Evolutionary conservation across 805 yeast species (phyloP).

Genomic region (Metschnikowia colocasiae): DNA sequence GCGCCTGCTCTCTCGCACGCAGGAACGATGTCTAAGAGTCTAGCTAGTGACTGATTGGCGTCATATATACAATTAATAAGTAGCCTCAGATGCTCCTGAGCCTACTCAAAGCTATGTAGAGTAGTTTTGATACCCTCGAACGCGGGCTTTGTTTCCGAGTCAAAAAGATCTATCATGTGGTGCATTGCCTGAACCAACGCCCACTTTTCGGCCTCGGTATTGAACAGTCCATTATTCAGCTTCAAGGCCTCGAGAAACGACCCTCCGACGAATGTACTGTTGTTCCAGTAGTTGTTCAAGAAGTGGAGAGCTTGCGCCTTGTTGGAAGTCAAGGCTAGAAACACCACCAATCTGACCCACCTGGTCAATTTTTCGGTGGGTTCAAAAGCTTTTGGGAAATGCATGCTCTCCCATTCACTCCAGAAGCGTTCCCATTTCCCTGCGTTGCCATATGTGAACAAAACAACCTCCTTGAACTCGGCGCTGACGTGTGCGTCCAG

Average conservation of each 20-base stretch:
- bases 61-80: neutral
- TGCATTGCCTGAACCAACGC: slow-evolving; percentile 24
- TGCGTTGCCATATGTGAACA: slow-evolving; percentile 37
- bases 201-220: slow-evolving; percentile 20
- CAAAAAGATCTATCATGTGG: slow-evolving; percentile 18
- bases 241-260: slow-evolving; percentile 24
- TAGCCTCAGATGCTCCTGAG: neutral
- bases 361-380: slow-evolving; percentile 10
- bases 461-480: slow-evolving; percentile 31
- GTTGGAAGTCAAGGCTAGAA: slow-evolving; percentile 28
- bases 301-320: slow-evolving; percentile 26
- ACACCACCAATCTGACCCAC: slow-evolving; percentile 36
- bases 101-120: neutral
- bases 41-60: neutral
- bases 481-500: slow-evolving; percentile 11
- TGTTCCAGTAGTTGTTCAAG: slow-evolving; percentile 30
- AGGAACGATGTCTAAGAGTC: neutral
- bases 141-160: slow-evolving; percentile 3
- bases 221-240: slow-evolving; percentile 17
- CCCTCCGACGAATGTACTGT: slow-evolving; percentile 20
- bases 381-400: slow-evolving; percentile 6
- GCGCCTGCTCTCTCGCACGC: neutral
- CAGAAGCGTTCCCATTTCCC: slow-evolving; percentile 38
- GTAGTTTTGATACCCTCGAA: slow-evolving; percentile 9
- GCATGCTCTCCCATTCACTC: slow-evolving; percentile 33